Base-by-base conservation (phyloP, 768 basidiomycete genomes). In the Chalciporus sphaerocephalus region DNA sequence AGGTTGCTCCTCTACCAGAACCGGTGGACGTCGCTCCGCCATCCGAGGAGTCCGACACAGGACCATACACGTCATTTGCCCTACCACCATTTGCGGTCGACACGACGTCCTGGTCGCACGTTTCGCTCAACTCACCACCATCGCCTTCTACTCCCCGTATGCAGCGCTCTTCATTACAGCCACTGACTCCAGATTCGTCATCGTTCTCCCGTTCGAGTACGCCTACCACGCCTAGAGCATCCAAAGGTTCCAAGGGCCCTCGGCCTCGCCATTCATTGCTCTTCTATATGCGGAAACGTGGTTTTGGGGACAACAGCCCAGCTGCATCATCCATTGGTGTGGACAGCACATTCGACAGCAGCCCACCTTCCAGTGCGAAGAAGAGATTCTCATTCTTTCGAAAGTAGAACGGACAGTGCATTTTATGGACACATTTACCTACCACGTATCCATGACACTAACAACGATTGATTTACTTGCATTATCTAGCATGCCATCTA, bases 1-100 rank as follows among this genome's bases (percentile, higher is more conserved):
- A 60, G 44, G 61, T 53, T 41, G 54, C 42, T 51, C 56, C 62
- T 40, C 62, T 54, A 46, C 59, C 51, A 21, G 57, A 50, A 44
- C 48, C 6, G 38, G 48, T 24, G 37, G 50, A 44, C 12, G 32
- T 7, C 18, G 42, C 61, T 24, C 55, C 18, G n/a, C 62, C 62
- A 16, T 64, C 62, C 52, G 62, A 64, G 57, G 62, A 64, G 49
- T 64, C 62, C 37, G 65, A 64, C 37, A 67, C 53, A 34, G 62
- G 62, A 12, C 62, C 62, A 1, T 64, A 66, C 36, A 65, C 45
- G 30, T 64, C 62, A 42, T 64, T 64, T 12, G 62, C 62, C 27
- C 36, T 64, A 7, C 53, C 62, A 15, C 52, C 59, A 6, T 64
- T 61, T 27, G 18, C 65, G 15, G 50, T 61, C 18, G 52, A 52